A percentile compares a stretch with the other conserved stretches of the same genome.
These are phyloP conservation scores for Psidium guajava DNA, from an alignment of 345 rosid genomes.

Conservation along the genomic window DNA sequence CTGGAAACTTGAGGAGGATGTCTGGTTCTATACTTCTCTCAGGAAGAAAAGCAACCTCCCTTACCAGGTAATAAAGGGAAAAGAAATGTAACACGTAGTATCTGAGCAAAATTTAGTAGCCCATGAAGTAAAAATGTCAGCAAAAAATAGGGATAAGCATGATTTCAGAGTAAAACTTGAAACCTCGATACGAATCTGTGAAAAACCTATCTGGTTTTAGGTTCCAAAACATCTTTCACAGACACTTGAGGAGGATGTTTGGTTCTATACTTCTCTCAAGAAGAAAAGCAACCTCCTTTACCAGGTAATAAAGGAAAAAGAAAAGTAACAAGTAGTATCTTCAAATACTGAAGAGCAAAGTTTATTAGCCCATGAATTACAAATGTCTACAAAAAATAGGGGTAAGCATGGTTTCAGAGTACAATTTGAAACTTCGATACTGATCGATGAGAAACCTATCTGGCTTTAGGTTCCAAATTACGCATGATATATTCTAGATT, in stretches of 20 bases:
- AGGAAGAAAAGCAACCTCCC: not conserved
- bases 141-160: too few relatives aligned
- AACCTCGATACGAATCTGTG: too few relatives aligned
- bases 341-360: not conserved
- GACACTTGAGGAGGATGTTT: not conserved
- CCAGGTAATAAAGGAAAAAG: not conserved
- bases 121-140: too few relatives aligned
- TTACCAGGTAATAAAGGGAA: not conserved
- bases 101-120: not conserved
- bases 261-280: not conserved
- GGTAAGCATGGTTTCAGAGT: too few relatives aligned
- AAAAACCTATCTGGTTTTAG: too few relatives aligned
- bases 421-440: too few relatives aligned
- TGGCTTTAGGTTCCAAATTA: too few relatives aligned
- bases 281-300: not conserved
- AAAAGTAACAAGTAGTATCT: not conserved
- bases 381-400: too few relatives aligned
- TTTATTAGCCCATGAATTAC: not conserved
- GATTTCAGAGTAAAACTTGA: too few relatives aligned
- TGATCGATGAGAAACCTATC: too few relatives aligned
- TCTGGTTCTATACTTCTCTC: not conserved
- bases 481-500: too few relatives aligned
- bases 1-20: not conserved
- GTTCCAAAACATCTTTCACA: too few relatives aligned
- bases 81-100: not conserved